Evolutionary conservation across 108 stramenopile species (phyloP).

Genomic region (Asterionellopsis glacialis): DNA sequence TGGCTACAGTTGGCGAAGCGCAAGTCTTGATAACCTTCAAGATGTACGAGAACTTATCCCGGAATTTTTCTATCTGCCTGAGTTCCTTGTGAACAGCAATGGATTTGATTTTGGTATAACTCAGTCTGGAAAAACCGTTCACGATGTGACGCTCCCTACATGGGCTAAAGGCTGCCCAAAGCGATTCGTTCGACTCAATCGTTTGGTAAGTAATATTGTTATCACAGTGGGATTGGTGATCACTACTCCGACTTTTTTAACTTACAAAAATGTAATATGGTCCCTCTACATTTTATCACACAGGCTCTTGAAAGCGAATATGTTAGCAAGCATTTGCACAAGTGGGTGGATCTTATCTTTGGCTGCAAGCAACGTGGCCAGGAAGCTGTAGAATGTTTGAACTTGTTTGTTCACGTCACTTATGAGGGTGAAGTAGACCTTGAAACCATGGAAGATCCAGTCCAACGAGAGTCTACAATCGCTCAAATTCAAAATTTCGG

Average conservation of each 20-base stretch:
- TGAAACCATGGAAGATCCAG: constrained; percentile 82
- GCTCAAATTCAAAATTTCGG: constrained; percentile 98
- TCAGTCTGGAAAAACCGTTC: constrained; percentile 74
- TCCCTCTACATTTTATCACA: not conserved
- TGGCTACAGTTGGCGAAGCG: constrained; percentile 80
- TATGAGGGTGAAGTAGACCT: constrained; percentile 97
- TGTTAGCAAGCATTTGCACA: constrained; percentile 89
- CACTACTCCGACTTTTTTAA: constrained; percentile 22
- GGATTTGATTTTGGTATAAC: constrained; percentile 85
- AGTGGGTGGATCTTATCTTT: constrained; percentile 97
- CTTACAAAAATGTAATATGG: not conserved
- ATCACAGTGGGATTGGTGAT: not conserved
- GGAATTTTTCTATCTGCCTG: constrained; percentile 96
- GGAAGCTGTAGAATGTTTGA: constrained; percentile 81
- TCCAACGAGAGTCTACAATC: constrained; percentile 87
- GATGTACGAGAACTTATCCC: constrained; percentile 98
- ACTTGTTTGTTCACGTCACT: constrained; percentile 96
- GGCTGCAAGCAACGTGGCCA: constrained; percentile 90
- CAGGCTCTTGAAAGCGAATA: constrained; percentile 87
- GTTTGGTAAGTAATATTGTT: constrained; percentile 33
- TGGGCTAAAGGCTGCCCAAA: constrained; percentile 92
- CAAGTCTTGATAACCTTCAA: constrained; percentile 82
- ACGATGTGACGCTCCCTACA: constrained; percentile 87
- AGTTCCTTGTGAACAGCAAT: constrained; percentile 88
- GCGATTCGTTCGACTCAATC: constrained; percentile 80